Percentiles rank a stretch among this genome's conserved stretches.
Evolutionary conservation across 129 eudicot genomes (phyloP).

Genomic region (Flaveria sonorensis): DNA sequence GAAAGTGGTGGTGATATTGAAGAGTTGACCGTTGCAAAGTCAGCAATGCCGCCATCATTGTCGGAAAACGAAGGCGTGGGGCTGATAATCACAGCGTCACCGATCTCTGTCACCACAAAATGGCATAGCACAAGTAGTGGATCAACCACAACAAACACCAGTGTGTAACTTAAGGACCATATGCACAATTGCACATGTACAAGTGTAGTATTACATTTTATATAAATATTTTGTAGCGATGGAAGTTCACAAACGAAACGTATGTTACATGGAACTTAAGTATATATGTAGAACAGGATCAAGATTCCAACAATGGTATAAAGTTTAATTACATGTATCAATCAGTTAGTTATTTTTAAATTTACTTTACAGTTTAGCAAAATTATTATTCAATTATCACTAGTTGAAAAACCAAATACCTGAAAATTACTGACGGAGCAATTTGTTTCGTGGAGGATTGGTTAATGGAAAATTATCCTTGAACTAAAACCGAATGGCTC

Average conservation of each 20-base stretch:
- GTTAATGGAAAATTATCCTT: too few species aligned
- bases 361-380: too few species aligned
- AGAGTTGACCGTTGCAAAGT: slow-evolving; percentile 9
- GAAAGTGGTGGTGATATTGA: slow-evolving; percentile 16
- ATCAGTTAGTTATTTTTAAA: too few species aligned
- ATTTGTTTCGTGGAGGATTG: too few species aligned
- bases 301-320: too few species aligned
- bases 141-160: slow-evolving; percentile 46
- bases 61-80: slow-evolving; percentile 55
- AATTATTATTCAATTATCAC: too few species aligned
- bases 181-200: slow-evolving; percentile 4
- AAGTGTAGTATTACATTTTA: slow-evolving; percentile 8
- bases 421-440: too few species aligned
- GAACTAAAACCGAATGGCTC: too few species aligned
- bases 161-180: slow-evolving; percentile 18
- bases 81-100: slow-evolving; percentile 43
- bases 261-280: not conserved
- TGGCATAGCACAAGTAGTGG: slow-evolving; percentile 58
- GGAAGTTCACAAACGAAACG: slow-evolving; percentile 11
- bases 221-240: slow-evolving; percentile 25
- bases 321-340: too few species aligned
- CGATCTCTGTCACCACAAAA: slow-evolving; percentile 50
- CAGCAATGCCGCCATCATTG: slow-evolving; percentile 40
- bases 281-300: not conserved
- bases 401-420: too few species aligned